phyloP scores from a whole-genome alignment of 192 early-diverging fungal genomes.

The Backusella sp. region DNA sequence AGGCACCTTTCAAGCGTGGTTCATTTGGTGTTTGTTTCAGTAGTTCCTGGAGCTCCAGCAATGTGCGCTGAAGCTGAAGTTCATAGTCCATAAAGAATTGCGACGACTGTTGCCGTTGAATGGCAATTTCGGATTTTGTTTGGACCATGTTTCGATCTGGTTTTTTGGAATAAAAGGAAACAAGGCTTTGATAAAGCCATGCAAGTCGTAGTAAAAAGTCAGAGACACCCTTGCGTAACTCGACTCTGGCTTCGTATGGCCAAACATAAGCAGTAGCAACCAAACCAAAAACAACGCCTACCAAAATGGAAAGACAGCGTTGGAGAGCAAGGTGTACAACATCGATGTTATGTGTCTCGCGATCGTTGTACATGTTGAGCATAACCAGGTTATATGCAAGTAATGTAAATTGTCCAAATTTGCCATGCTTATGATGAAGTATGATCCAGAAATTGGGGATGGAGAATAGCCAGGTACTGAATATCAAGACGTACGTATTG shows the following conservation, averaged over 20 bases:
- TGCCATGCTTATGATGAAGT: conserved; percentile 63
- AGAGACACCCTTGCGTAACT: conserved; percentile 73
- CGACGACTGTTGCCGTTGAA: conserved; percentile 32
- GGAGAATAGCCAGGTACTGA: conserved; percentile 59
- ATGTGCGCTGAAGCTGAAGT: conserved; percentile 59
- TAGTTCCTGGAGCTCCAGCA: conserved; percentile 63
- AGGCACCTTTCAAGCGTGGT: conserved; percentile 82
- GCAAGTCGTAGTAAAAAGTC: conserved; percentile 69
- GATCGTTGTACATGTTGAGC: conserved; percentile 71
- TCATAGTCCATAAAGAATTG: conserved; percentile 72
- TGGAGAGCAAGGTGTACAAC: conserved; percentile 56
- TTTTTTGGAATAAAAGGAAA: conserved; percentile 50
- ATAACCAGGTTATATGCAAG: conserved; percentile 79
- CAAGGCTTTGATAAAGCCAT: conserved; percentile 69
- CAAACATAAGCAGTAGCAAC: conserved; percentile 71
- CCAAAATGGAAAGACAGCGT: conserved; percentile 62
- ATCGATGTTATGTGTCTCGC: conserved; percentile 54
- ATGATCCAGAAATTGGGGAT: conserved; percentile 70
- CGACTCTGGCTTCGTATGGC: conserved; percentile 83
- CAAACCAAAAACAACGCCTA: conserved; percentile 72
- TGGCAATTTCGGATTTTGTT: conserved; percentile 1
- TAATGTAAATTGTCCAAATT: conserved; percentile 78
- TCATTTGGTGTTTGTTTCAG: conserved; percentile 74
- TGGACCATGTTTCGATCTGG: conserved; percentile 13
- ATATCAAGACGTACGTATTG: conserved; percentile 39